Conservation (phyloP, 345 rosid genomes). For the Eucalyptus pauciflora region DNA sequence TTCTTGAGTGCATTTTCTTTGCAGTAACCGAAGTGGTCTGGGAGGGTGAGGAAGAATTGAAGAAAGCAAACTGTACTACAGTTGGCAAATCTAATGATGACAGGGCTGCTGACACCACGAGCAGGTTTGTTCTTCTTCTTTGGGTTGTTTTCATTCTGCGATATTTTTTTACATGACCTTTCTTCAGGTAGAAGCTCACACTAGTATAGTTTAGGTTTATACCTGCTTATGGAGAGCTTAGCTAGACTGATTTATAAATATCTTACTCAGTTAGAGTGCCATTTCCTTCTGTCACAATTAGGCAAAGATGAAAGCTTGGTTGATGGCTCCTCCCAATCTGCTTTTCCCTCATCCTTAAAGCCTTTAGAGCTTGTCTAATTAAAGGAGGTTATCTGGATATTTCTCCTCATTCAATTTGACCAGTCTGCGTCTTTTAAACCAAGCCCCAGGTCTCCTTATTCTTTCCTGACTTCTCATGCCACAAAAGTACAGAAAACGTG, state of each 20-base stretch:
- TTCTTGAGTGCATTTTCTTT: not conserved
- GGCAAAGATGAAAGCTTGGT: not conserved
- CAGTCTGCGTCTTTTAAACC: not conserved
- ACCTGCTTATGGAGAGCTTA: not conserved
- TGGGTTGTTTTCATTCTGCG: not conserved
- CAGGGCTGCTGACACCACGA: conserved; percentile 9
- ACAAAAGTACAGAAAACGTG: not conserved
- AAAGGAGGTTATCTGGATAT: not conserved
- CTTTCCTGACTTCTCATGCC: not conserved
- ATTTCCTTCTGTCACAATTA: not conserved
- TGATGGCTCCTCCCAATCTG: not conserved
- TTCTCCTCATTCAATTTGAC: not conserved
- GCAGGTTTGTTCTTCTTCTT: conserved; percentile 28
- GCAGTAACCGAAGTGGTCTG: conserved; percentile 31
- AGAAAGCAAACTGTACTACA: conserved; percentile 20
- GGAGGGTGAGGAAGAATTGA: conserved; percentile 24
- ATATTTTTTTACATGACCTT: not conserved
- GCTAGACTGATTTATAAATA: not conserved
- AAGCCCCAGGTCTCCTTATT: not conserved
- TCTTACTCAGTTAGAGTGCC: not conserved
- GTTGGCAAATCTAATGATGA: conserved; percentile 18
- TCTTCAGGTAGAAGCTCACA: not conserved
- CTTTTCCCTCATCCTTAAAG: not conserved
- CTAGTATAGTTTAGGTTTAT: not conserved
- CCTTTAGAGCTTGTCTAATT: not conserved